Evolutionary conservation across 331 rosid genomes (phyloP).

Genomic region (Saraca asoca): DNA sequence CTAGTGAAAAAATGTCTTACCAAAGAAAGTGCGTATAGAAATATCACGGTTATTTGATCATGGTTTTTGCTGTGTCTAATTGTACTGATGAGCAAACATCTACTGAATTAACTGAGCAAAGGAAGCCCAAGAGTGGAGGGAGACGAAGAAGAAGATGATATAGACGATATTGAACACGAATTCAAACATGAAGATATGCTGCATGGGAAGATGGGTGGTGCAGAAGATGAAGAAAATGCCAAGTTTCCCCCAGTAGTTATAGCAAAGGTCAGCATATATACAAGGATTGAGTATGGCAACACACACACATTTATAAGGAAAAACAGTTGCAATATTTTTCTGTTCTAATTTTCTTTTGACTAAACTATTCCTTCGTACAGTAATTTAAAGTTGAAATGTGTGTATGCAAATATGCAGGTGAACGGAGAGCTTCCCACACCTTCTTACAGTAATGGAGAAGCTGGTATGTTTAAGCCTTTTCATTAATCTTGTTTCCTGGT

Average conservation of each 20-base stretch:
- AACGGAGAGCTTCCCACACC: constrained; percentile 36
- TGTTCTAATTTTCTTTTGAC: constrained; percentile 3
- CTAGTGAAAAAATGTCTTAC: no score
- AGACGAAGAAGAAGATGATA: constrained; percentile 92
- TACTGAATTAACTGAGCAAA: constrained; percentile 22
- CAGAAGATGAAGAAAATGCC: constrained; percentile 64
- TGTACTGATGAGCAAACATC: not conserved
- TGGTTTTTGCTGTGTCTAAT: not conserved
- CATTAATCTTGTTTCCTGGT: not conserved
- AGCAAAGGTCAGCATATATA: constrained; percentile 20
- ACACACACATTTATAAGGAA: no score
- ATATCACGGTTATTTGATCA: no score
- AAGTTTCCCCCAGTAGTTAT: constrained; percentile 42
- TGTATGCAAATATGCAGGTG: constrained; percentile 39
- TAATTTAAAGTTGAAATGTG: not conserved
- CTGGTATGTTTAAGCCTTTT: constrained; percentile 35
- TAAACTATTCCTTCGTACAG: constrained; percentile 8
- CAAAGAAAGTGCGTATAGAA: no score
- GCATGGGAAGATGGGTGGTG: constrained; percentile 63
- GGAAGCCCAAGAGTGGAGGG: constrained; percentile 97
- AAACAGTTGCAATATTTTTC: no score
- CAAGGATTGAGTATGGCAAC: not conserved
- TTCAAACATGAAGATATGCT: constrained; percentile 70
- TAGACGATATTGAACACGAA: constrained; percentile 94
- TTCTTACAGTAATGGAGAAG: constrained; percentile 26